Evolutionary conservation across 441 rosid genomes (phyloP), one percentile per base, ranked within the genome.

Genomic region (Erodium trifolium): DNA sequence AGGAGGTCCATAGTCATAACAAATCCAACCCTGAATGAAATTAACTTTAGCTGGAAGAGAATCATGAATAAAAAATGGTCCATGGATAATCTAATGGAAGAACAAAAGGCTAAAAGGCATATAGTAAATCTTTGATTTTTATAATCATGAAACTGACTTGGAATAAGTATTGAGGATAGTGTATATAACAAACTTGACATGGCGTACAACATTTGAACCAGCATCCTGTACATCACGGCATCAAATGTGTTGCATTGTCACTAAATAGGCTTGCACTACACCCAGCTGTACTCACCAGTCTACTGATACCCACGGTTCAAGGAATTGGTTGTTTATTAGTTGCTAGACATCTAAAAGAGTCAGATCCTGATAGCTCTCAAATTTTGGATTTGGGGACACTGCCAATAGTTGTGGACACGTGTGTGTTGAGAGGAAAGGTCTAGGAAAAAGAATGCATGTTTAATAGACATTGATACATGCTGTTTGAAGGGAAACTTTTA

Each of bases 171-270:
- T 43, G 1, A 68, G 60, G 65, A 18, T 29, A 70, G 68, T 23
- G 71, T 27, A 66, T 65, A 37, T 29, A 13, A 67, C 53, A 23
- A 70, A 68, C 73, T 70, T 70, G 63, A 78, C 16, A 23, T 47
- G 47, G 65, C 65, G 64, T 70, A 5, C 10, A 12, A 13, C 43
- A 29, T 27, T 41, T 47, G 31, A 70, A 67, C 14, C 59, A 12
- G 11, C n/a, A 5, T 51, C 53, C 53, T 29, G 27, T 27, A 67
- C 60, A 72, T 67, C 49, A n/a, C 5, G 17, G 29, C 45, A 27
- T 59, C 27, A 73, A 41, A 68, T 29, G 27, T 0, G 27, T 23
- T 0, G 2, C 27, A 23, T 62, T 47, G 39, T 17, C n/a, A 60
- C 39, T 14, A 71, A 60, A 59, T 6, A 69, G 16, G 31, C 60